Conservation (phyloP, 257 asterid genomes). For the Solanum pimpinellifolium region DNA sequence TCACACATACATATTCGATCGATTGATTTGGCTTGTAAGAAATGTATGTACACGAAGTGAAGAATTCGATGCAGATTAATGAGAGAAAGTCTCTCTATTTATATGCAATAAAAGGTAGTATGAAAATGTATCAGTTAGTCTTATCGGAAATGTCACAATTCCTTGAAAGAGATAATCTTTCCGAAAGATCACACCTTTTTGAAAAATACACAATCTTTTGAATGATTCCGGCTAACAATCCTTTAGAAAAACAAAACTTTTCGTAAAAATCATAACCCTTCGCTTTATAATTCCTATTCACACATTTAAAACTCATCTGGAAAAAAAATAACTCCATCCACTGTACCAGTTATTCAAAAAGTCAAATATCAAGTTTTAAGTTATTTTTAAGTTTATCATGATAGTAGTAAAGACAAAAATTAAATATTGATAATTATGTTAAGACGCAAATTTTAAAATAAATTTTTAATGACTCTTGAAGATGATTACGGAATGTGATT, state of each 20-base stretch:
- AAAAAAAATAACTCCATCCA: not conserved
- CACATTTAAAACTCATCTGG: too few species aligned
- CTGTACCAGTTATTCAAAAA: not conserved
- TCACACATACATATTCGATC: not conserved
- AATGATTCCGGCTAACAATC: too few species aligned
- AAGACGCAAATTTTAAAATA: not conserved
- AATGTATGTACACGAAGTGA: rapidly evolving
- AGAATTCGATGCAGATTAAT: too few species aligned
- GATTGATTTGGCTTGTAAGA: not conserved
- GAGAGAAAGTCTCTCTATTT: not conserved
- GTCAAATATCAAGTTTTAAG: not conserved
- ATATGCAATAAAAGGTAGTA: not conserved
- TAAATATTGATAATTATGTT: not conserved
- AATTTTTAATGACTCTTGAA: not conserved
- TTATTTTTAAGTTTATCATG: not conserved
- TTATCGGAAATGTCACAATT: too few species aligned
- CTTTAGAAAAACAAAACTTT: too few species aligned
- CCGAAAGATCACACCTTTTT: too few species aligned
- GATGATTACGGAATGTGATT: not conserved
- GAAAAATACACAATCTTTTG: too few species aligned
- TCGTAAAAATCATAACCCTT: too few species aligned
- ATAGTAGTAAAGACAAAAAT: not conserved
- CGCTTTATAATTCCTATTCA: too few species aligned
- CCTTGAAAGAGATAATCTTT: too few species aligned
- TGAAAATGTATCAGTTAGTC: not conserved